Conservation (phyloP, 2,329 filamentous ascomycete species). For the Saccharata proteae region DNA sequence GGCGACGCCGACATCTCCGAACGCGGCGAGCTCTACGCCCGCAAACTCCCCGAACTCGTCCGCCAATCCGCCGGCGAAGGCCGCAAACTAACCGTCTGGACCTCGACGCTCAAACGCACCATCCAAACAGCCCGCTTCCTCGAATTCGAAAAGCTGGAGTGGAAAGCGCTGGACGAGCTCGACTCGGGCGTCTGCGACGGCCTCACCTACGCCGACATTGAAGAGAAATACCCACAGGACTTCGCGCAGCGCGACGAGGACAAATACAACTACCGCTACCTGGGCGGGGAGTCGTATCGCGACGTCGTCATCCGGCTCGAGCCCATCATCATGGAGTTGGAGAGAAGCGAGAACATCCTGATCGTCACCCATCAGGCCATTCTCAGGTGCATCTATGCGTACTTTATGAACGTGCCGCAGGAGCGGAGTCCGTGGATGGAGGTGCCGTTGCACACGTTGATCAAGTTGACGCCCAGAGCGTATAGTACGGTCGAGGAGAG, state of each 20-base stretch:
- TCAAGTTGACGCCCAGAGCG: conserved; percentile 88
- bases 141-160: conserved; percentile 88
- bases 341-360: conserved; percentile 89
- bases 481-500: conserved; percentile 88
- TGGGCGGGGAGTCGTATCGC: conserved; percentile 88
- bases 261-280: conserved; percentile 99
- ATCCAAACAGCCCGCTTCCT: conserved; percentile 84
- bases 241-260: conserved; percentile 93
- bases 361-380: conserved; percentile 98
- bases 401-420: conserved; percentile 96
- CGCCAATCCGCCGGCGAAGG: conserved; percentile 72
- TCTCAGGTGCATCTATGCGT: conserved; percentile 91
- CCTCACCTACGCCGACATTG: conserved; percentile 91
- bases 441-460: conserved; percentile 88
- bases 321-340: conserved; percentile 98
- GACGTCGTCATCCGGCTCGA: conserved; percentile 96
- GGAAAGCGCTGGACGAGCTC: conserved; percentile 96
- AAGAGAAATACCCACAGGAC: conserved; percentile 81
- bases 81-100: conserved; percentile 59
- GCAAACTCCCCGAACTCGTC: conserved; percentile 72
- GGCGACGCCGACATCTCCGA: conserved; percentile 80
- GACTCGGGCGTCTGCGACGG: conserved; percentile 95
- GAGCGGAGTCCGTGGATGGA: conserved; percentile 96
- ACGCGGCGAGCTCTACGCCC: conserved; percentile 78
- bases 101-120: conserved; percentile 66